Conservation (phyloP, 495 filamentous ascomycete genomes). For the Annulohypoxylon moriforme region DNA sequence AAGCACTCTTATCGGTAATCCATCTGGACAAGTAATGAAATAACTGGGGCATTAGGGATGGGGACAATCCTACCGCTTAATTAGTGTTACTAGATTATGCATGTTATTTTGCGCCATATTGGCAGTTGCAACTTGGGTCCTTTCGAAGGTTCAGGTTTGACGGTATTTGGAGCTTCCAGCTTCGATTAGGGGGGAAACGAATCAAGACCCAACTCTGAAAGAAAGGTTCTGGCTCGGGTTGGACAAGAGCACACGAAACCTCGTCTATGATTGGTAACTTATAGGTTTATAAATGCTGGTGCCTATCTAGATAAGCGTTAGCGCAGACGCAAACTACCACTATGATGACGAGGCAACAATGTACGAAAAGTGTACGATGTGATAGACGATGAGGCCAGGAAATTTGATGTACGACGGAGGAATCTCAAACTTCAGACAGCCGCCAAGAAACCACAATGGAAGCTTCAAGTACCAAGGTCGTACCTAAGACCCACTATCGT, state of each 20-base stretch:
- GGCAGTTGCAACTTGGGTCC: slow-evolving; percentile 32
- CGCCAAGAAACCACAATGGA: slow-evolving; percentile 28
- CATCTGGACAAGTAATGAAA: not conserved
- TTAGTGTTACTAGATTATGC: slow-evolving; percentile 96
- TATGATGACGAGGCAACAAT: slow-evolving; percentile 15
- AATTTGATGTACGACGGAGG: not conserved
- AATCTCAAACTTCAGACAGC: slow-evolving; percentile 35
- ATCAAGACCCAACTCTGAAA: slow-evolving; percentile 3
- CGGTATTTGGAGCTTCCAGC: slow-evolving; percentile 28
- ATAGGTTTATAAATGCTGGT: slow-evolving; percentile 29
- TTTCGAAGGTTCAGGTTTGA: slow-evolving; percentile 9
- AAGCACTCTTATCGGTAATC: not conserved
- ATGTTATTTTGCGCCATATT: slow-evolving; percentile 74
- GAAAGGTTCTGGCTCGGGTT: slow-evolving; percentile 13
- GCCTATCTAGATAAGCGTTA: slow-evolving; percentile 20
- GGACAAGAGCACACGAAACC: not conserved
- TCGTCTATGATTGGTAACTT: slow-evolving; percentile 17
- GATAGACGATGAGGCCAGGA: slow-evolving; percentile 26
- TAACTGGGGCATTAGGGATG: not conserved
- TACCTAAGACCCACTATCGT: slow-evolving; percentile 6
- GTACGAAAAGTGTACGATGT: not conserved
- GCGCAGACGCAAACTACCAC: not conserved
- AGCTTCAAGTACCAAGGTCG: not conserved
- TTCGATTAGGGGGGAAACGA: slow-evolving; percentile 25
- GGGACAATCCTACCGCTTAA: slow-evolving; percentile 83